Conservation (phyloP, 2,329 filamentous ascomycete species). For the Dactylonectria macrodidyma region DNA sequence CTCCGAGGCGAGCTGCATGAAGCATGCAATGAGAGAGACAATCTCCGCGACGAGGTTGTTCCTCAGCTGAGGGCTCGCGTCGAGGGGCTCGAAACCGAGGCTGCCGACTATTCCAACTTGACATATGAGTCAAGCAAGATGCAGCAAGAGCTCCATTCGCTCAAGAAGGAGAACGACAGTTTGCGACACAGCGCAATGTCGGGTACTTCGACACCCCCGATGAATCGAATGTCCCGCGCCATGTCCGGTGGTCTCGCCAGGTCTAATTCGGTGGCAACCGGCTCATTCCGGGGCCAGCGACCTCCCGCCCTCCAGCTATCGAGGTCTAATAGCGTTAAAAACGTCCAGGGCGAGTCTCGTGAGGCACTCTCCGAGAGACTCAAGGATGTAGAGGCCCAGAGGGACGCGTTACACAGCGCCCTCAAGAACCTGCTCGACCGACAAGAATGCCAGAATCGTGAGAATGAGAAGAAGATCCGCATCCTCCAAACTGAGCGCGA, state of each 20-base stretch:
- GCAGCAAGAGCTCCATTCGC: constrained; percentile 84
- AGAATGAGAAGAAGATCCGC: constrained; percentile 85
- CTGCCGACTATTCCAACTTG: constrained; percentile 79
- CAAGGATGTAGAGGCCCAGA: constrained; percentile 93
- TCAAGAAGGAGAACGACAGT: constrained; percentile 78
- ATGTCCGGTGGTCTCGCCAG: constrained; percentile 69
- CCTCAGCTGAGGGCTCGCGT: constrained; percentile 83
- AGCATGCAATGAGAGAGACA: constrained; percentile 90
- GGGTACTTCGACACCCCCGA: constrained; percentile 40
- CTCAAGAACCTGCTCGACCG: constrained; percentile 88
- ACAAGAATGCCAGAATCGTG: constrained; percentile 86
- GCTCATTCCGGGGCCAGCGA: constrained; percentile 58
- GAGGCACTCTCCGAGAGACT: constrained; percentile 83
- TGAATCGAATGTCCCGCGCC: constrained; percentile 48
- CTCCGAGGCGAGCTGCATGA: constrained; percentile 87
- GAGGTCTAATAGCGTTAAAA: constrained; percentile 73
- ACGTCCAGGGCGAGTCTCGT: constrained; percentile 67
- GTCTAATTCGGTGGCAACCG: constrained; percentile 78
- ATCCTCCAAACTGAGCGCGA: constrained; percentile 85
- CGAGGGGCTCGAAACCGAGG: constrained; percentile 83
- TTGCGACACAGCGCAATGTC: constrained; percentile 61
- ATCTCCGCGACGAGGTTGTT: constrained; percentile 89
- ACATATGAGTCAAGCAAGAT: constrained; percentile 87
- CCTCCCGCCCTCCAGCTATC: constrained; percentile 63
- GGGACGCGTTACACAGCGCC: constrained; percentile 91